Evolutionary conservation across 2,329 filamentous ascomycete genomes (phyloP).

Genomic region (Ophiostoma novo-ulmi): DNA sequence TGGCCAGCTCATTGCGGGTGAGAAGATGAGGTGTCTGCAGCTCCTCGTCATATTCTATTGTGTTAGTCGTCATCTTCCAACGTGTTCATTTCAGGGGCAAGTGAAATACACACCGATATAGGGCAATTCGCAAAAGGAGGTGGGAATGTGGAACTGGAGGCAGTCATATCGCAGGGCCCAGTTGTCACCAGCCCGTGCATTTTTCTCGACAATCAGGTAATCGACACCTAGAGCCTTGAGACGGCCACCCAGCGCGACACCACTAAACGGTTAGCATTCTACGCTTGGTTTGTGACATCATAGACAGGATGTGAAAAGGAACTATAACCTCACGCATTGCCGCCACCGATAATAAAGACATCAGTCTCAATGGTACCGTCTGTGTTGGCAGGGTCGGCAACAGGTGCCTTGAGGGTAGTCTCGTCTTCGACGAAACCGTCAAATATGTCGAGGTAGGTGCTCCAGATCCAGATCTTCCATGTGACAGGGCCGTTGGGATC

Average conservation of each 20-base stretch:
- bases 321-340: neutral
- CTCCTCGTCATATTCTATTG: neutral
- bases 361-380: neutral
- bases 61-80: neutral
- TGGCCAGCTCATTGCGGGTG: neutral
- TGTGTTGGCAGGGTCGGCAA: neutral
- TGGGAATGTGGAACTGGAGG: slow-evolving; percentile 10
- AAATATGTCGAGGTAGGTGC: neutral
- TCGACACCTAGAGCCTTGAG: neutral
- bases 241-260: neutral
- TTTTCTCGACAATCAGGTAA: neutral
- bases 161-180: slow-evolving; percentile 9
- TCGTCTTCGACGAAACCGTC: neutral
- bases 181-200: neutral
- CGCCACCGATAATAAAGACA: neutral
- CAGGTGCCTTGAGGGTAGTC: neutral
- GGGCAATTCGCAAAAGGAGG: neutral
- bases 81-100: neutral
- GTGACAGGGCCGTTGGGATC: neutral
- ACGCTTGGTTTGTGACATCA: neutral
- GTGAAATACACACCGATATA: neutral
- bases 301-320: neutral
- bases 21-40: neutral
- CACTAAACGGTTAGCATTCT: neutral
- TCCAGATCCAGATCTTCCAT: slow-evolving; percentile 5